Percentiles rank a stretch among this genome's conserved stretches.
Evolutionary conservation across 352 stramenopile genomes (phyloP).

Genomic region (Plasmopara viticola): DNA sequence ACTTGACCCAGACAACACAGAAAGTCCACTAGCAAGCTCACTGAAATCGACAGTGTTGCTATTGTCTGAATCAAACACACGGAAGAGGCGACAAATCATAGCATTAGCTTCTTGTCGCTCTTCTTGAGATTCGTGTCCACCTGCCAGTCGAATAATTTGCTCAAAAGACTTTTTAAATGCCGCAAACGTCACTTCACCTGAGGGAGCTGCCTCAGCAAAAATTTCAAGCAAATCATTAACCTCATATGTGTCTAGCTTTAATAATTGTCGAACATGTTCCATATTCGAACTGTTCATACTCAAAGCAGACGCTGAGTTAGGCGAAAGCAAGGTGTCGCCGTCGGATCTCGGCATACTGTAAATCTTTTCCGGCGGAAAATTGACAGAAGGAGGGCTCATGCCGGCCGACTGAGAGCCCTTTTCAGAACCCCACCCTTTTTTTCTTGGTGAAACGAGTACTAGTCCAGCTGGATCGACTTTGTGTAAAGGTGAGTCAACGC

Average conservation of each 20-base stretch:
- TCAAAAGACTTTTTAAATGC: conserved; percentile 87
- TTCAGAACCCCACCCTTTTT: conserved; percentile 20
- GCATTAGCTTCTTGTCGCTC: conserved; percentile 70
- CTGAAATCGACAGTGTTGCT: conserved; percentile 84
- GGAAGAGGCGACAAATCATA: conserved; percentile 80
- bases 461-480: conserved; percentile 2
- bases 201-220: conserved; percentile 77
- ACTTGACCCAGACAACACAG: conserved; percentile 73
- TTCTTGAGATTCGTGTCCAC: conserved; percentile 54
- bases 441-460: conserved; percentile 22
- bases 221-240: conserved; percentile 87
- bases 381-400: conserved; percentile 13
- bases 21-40: conserved; percentile 79
- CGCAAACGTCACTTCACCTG: conserved; percentile 65
- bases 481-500: conserved; percentile 6
- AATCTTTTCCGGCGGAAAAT: conserved; percentile 38
- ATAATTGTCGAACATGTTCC: conserved; percentile 61
- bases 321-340: conserved; percentile 38
- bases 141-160: conserved; percentile 78
- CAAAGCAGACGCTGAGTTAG: conserved; percentile 35
- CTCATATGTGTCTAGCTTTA: conserved; percentile 82
- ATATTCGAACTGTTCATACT: conserved; percentile 76
- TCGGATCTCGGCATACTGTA: conserved; percentile 32
- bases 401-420: conserved; percentile 8
- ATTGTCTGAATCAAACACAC: conserved; percentile 78